These are phyloP conservation scores for Anethum foeniculum DNA, from an alignment of 140 eudicot species.

Conservation along the genomic window DNA sequence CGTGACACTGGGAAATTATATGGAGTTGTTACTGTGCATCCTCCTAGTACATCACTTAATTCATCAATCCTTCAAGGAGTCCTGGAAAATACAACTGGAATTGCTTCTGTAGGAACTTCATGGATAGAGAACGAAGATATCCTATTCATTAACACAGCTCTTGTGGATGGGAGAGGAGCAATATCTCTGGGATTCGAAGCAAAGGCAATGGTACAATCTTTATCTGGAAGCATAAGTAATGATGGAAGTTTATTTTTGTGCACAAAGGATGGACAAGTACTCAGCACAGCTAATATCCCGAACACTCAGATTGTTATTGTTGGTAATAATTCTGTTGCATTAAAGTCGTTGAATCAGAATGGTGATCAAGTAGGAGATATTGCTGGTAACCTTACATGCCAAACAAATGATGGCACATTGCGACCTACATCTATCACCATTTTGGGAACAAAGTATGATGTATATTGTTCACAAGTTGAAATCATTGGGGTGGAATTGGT, in stretches of 20 bases:
- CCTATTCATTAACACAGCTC: constrained; percentile 28
- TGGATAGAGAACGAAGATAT: constrained; percentile 20
- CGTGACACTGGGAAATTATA: constrained; percentile 34
- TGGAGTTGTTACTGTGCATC: constrained; percentile 26
- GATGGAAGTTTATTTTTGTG: constrained; percentile 36
- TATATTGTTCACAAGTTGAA: constrained; percentile 36
- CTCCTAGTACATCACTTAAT: constrained; percentile 15
- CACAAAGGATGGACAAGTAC: constrained; percentile 34
- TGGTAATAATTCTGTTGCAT: constrained; percentile 20
- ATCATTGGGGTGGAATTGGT: constrained; percentile 43
- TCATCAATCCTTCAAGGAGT: constrained; percentile 28
- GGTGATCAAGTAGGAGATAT: constrained; percentile 8
- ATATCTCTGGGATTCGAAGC: constrained; percentile 39
- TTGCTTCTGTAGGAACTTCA: constrained; percentile 28
- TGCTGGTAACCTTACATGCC: constrained; percentile 7
- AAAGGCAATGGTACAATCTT: constrained; percentile 20
- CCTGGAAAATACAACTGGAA: constrained; percentile 24
- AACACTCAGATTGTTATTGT: constrained; percentile 22
- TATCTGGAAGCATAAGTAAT: constrained; percentile 13
- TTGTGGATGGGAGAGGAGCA: constrained; percentile 28
- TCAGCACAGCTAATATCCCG: constrained; percentile 22
- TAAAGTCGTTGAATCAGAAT: constrained; percentile 13
- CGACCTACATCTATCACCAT: constrained; percentile 17
- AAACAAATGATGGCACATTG: background rate
- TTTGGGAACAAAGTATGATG: constrained; percentile 25